Evolutionary conservation across 305 asterid species (phyloP).

Genomic region (Withania somnifera): DNA sequence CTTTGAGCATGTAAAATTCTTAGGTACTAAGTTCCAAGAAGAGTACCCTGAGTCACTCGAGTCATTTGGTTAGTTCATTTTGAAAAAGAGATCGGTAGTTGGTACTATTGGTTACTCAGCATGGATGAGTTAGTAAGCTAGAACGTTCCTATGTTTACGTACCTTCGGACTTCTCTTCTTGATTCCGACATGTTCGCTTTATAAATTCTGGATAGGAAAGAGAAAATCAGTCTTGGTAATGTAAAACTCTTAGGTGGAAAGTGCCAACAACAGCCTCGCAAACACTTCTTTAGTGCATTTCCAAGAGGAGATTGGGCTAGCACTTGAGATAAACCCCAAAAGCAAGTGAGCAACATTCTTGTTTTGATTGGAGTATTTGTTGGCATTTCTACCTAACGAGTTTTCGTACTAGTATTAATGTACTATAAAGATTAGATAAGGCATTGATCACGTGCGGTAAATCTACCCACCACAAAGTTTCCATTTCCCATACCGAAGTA

Average conservation of each 20-base stretch:
- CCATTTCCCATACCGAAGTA: conserved; percentile 12
- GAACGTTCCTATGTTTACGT: background rate
- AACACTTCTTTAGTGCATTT: background rate
- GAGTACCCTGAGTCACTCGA: background rate
- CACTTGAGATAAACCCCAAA: background rate
- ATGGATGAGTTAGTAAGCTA: background rate
- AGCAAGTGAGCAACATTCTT: background rate
- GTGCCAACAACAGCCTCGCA: background rate
- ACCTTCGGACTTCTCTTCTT: background rate
- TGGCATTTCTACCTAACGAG: background rate
- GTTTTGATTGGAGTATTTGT: background rate
- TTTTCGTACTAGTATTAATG: background rate
- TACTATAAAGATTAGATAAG: background rate
- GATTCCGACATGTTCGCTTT: background rate
- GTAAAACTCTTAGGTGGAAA: background rate
- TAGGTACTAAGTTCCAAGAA: background rate
- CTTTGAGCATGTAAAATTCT: background rate
- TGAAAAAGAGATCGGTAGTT: background rate
- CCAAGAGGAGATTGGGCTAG: background rate
- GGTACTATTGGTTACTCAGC: background rate
- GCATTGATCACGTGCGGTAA: background rate
- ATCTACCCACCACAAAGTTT: conserved; percentile 8
- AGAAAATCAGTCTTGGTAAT: background rate
- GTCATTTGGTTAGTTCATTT: background rate
- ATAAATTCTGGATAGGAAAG: background rate